phyloP scores from a whole-genome alignment of 2,329 filamentous ascomycete species.

The Pestalotiopsis sp. region DNA sequence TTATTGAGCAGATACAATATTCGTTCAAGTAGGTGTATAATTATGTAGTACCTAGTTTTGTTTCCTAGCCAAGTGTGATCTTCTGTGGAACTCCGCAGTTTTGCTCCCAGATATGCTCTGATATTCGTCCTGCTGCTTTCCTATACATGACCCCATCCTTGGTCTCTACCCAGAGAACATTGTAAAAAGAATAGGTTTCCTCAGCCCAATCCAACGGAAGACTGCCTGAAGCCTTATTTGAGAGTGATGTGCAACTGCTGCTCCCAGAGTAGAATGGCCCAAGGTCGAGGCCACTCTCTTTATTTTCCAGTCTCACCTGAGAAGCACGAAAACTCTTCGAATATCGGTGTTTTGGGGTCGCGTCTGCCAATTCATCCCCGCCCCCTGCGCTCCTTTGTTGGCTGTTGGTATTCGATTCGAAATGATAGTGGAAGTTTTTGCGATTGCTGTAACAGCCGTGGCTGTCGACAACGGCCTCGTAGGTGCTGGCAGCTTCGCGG shows the following conservation, averaged over 20 bases:
- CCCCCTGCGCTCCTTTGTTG: background rate
- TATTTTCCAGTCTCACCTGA: no score
- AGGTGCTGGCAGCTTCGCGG: background rate
- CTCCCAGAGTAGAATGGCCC: background rate
- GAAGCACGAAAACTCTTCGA: no score
- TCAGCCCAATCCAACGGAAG: background rate
- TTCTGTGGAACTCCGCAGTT: background rate
- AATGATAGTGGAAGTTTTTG: background rate
- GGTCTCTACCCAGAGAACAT: background rate
- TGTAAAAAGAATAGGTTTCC: background rate
- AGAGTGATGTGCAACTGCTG: background rate
- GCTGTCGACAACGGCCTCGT: background rate
- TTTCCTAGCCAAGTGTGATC: background rate
- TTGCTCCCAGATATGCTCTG: background rate
- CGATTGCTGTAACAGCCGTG: background rate
- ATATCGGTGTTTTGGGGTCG: background rate
- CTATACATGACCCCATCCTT: background rate
- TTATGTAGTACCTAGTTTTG: no score
- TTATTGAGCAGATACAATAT: no score
- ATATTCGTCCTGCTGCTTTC: background rate
- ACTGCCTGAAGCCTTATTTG: background rate
- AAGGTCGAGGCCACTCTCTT: background rate
- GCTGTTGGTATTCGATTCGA: background rate
- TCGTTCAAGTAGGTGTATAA: no score
- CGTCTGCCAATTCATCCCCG: background rate